Conservation (phyloP, 495 filamentous ascomycete genomes). For the Saxispiralis lemnorum region DNA sequence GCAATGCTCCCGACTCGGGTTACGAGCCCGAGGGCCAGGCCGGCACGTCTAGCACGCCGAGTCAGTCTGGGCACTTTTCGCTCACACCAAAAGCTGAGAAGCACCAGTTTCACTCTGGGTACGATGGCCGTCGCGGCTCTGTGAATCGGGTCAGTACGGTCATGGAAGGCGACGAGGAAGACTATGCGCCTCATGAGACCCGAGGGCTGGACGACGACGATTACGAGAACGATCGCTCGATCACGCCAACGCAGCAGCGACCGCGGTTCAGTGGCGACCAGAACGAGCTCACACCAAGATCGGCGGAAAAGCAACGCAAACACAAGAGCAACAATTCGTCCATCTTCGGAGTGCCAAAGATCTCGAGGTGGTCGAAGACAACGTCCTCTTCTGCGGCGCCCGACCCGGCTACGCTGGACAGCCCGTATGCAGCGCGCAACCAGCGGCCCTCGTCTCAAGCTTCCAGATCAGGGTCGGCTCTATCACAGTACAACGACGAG, state of each 20-base stretch:
- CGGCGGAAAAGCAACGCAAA: conserved; percentile 64
- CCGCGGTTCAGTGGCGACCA: conserved; percentile 42
- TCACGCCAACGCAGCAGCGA: conserved; percentile 27
- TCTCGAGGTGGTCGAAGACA: conserved; percentile 94
- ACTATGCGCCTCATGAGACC: conserved; percentile 18
- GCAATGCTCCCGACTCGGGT: conserved; percentile 39
- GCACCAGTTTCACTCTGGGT: conserved; percentile 32
- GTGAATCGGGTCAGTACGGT: conserved; percentile 78
- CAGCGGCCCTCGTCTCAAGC: conserved; percentile 36
- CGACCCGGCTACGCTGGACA: conserved; percentile 16
- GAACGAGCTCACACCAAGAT: conserved; percentile 59
- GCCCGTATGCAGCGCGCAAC: conserved; percentile 30
- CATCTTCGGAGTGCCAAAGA: conserved; percentile 59
- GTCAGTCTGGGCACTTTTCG: conserved; percentile 62
- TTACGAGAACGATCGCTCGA: conserved; percentile 23
- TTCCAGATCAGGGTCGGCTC: conserved; percentile 44
- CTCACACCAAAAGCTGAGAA: conserved; percentile 42
- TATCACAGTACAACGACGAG: conserved; percentile 28
- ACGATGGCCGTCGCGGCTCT: conserved; percentile 44
- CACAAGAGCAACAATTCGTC: conserved; percentile 81
- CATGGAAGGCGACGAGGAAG: conserved; percentile 36
- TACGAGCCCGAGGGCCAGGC: conserved; percentile 75
- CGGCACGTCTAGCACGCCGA: conserved; percentile 55
- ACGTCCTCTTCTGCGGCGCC: conserved; percentile 61
- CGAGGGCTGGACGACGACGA: conserved; percentile 14